These are phyloP conservation scores for Puya raimondii DNA, from an alignment of 176 grass and related monocot genomes.

Conservation along the genomic window DNA sequence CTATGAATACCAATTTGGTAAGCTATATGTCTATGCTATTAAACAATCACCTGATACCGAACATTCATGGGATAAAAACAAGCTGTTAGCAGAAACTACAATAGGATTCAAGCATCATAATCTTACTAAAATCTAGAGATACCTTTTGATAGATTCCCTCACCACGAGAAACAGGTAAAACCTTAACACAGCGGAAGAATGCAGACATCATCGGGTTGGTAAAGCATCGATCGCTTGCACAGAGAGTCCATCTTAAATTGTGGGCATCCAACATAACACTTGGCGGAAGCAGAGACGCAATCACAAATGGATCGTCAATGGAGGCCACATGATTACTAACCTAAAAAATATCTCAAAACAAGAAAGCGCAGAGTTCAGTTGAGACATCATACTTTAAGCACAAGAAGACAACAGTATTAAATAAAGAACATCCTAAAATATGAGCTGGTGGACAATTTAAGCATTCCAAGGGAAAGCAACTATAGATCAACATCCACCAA, in stretches of 20 bases:
- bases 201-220: constrained; percentile 70
- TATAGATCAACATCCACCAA: not conserved
- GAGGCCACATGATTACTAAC: constrained; percentile 96
- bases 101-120: not conserved
- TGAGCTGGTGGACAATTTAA: not conserved
- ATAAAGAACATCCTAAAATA: not conserved
- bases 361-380: constrained; percentile 4
- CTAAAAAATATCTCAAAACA: constrained; percentile 33
- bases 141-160: constrained; percentile 94
- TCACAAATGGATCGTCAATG: constrained; percentile 86
- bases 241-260: constrained; percentile 92
- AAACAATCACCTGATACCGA: no score
- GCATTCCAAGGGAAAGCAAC: not conserved
- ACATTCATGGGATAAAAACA: not conserved
- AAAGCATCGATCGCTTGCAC: constrained; percentile 88
- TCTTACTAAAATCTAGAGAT: constrained; percentile 4
- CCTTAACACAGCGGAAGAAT: constrained; percentile 84
- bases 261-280: constrained; percentile 60
- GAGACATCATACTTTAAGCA: not conserved
- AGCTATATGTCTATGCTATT: no score
- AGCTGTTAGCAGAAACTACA: not conserved
- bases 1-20: no score
- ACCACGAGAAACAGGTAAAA: constrained; percentile 83
- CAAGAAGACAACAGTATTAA: not conserved
- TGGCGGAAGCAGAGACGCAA: constrained; percentile 76